phyloP scores from a whole-genome alignment of 345 rosid species.

The Brassica nigra region DNA sequence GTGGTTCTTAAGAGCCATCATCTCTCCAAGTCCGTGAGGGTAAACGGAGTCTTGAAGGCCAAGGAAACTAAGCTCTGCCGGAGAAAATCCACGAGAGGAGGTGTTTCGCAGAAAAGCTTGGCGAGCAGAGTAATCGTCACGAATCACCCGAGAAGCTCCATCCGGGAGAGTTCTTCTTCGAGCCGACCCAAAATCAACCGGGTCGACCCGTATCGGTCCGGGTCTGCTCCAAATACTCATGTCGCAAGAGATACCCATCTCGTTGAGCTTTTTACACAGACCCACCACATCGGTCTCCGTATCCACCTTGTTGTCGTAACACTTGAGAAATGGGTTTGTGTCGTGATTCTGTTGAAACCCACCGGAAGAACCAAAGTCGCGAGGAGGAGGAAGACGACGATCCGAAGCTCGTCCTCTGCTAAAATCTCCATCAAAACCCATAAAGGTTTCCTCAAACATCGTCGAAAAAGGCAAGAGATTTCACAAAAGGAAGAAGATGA shows the following conservation, averaged over 20 bases:
- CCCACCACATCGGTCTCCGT: conserved; percentile 33
- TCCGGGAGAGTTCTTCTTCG: conserved; percentile 30
- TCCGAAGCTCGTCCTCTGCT: conserved; percentile 25
- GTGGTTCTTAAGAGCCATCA: conserved; percentile 28
- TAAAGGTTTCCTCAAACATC: conserved; percentile 45
- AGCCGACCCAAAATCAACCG: conserved; percentile 31
- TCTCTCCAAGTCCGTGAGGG: conserved; percentile 40
- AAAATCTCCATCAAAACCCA: conserved; percentile 38
- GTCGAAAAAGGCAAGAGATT: background rate
- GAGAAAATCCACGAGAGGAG: conserved; percentile 24
- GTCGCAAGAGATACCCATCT: conserved; percentile 53
- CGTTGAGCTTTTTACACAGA: conserved; percentile 44
- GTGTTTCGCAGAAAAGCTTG: conserved; percentile 23
- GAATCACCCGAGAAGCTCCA: conserved; percentile 29
- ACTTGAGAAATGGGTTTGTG: conserved; percentile 29
- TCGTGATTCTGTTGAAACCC: conserved; percentile 29
- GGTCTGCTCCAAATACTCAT: conserved; percentile 32
- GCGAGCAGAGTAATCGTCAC: conserved; percentile 32
- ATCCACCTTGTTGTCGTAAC: conserved; percentile 6
- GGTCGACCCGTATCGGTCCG: conserved; percentile 45
- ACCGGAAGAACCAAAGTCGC: conserved; percentile 12
- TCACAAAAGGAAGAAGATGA: background rate
- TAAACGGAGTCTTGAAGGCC: conserved; percentile 38
- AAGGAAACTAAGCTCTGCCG: conserved; percentile 33
- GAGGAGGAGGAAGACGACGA: conserved; percentile 28